Base-by-base conservation (phyloP, 495 filamentous ascomycete genomes). In the Jackrogersella multiformis region DNA sequence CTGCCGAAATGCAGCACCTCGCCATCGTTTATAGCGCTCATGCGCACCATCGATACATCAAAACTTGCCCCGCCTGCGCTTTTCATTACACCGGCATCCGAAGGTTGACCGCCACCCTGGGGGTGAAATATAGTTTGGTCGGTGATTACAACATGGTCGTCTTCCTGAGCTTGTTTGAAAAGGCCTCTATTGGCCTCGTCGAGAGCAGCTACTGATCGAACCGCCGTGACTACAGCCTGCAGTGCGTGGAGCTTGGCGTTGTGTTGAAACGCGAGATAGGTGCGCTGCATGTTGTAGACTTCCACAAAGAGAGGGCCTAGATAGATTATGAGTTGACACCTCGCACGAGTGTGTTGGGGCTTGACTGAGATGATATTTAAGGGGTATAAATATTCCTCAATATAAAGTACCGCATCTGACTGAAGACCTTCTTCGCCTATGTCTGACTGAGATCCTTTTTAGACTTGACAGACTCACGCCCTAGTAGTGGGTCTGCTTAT, bases 31-130 rank as follows among this genome's bases (percentile, higher is more conserved):
- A 75, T 52, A 4, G 76, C 68, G 34, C 77, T 75, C 70, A 79
- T 79, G 48, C 86, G 86, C 18, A 84, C 86, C 10, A 79, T 73
- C 2, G 73, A 75, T 24, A 89, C 86, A 13, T 75, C 61, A 69
- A 87, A 88, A 36, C 46, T 72, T 4, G 65, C 32, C 1, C 70
- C 66, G 36, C 70, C 58, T 16, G 49, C 7, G 32, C 63, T 56
- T 42, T 61, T 78, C 57, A 90, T 87, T n/a, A 57, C 59, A 34
- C 88, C 88, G 32, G 76, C 78, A 54, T 90, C 88, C 6, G 81
- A 84, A 26, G 88, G 88, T 68, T 90, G 88, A 32, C 88, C 88
- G 38, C 88, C 88, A 4, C 88, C 88, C 73, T 90, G 87, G 2
- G 85, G 81, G 51, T 89, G 84, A 73, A 90, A 90, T 63, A 89